Evolutionary conservation across 2,329 filamentous ascomycete genomes (phyloP).

Genomic region (Diaporthe longicolla): DNA sequence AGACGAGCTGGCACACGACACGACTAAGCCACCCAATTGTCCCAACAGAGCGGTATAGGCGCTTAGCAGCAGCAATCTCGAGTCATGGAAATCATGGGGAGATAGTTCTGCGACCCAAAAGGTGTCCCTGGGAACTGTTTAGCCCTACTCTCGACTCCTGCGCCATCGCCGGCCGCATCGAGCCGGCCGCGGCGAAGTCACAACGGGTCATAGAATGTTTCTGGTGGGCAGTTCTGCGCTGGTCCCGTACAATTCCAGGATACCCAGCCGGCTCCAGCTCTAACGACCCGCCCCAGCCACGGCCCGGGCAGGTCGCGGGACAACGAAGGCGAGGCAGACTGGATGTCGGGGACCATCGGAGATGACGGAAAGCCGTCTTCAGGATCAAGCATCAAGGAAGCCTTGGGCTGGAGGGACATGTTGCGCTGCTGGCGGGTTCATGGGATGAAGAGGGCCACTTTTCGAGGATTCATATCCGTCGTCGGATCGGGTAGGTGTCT

Average conservation of each 20-base stretch:
- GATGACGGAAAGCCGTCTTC: constrained; percentile 8
- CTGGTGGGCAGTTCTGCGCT: neutral
- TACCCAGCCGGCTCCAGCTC: neutral
- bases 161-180: constrained; percentile 23
- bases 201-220: neutral
- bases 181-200: constrained; percentile 20
- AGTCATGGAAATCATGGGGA: constrained; percentile 9
- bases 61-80: constrained; percentile 25
- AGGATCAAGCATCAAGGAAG: constrained; percentile 19
- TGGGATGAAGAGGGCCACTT: constrained; percentile 15
- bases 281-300: constrained; percentile 18
- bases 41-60: constrained; percentile 32
- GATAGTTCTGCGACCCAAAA: constrained; percentile 18
- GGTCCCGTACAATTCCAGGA: constrained; percentile 6
- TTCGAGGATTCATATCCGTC: constrained; percentile 2
- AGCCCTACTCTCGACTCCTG: constrained; percentile 1
- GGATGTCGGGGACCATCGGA: neutral
- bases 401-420: neutral
- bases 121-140: neutral
- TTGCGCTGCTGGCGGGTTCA: constrained; percentile 17
- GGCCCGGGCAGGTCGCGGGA: constrained; percentile 3
- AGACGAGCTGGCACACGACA: neutral
- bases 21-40: constrained; percentile 24
- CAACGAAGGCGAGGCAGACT: constrained; percentile 12
- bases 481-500: constrained; percentile 31